These are phyloP conservation scores for Hypoxylon fragiforme DNA, from an alignment of 495 filamentous ascomycete species.

Conservation along the genomic window DNA sequence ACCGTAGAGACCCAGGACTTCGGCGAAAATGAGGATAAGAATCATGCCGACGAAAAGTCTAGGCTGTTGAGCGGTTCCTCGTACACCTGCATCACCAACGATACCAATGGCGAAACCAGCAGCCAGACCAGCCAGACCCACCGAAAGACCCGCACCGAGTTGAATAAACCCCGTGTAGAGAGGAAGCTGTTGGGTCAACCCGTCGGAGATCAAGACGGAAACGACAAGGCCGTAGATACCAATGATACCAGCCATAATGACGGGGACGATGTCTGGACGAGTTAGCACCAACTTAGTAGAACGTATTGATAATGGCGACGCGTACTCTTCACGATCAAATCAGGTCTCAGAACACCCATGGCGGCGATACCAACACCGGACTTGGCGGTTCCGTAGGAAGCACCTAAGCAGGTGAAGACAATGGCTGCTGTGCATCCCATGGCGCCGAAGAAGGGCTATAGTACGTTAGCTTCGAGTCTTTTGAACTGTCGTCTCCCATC, in stretches of 20 bases:
- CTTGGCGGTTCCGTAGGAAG: constrained; percentile 98
- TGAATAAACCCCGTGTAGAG: constrained; percentile 97
- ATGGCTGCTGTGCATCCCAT: constrained; percentile 99
- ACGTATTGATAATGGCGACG: constrained; percentile 21
- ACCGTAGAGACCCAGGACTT: constrained; percentile 99
- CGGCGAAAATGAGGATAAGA: constrained; percentile 99
- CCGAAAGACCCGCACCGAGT: constrained; percentile 92
- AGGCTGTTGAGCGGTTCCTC: constrained; percentile 96
- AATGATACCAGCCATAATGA: constrained; percentile 99
- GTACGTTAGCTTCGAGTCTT: constrained; percentile 40
- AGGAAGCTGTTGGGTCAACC: constrained; percentile 76
- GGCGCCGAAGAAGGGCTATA: constrained; percentile 96
- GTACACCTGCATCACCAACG: constrained; percentile 98
- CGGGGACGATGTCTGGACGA: constrained; percentile 87
- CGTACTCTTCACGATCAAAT: constrained; percentile 99
- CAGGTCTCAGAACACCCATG: constrained; percentile 96
- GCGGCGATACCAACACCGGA: constrained; percentile 97
- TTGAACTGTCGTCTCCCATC: constrained; percentile 18
- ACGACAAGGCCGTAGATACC: constrained; percentile 99
- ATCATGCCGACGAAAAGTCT: constrained; percentile 99
- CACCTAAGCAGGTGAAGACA: constrained; percentile 98
- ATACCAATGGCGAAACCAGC: constrained; percentile 99
- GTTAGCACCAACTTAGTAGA: constrained; percentile 25
- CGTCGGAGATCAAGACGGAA: constrained; percentile 94
- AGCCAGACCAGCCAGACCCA: constrained; percentile 95